These are phyloP conservation scores for Raffaelea deltoideospora DNA, from an alignment of 2,329 filamentous ascomycete species.

Conservation along the genomic window DNA sequence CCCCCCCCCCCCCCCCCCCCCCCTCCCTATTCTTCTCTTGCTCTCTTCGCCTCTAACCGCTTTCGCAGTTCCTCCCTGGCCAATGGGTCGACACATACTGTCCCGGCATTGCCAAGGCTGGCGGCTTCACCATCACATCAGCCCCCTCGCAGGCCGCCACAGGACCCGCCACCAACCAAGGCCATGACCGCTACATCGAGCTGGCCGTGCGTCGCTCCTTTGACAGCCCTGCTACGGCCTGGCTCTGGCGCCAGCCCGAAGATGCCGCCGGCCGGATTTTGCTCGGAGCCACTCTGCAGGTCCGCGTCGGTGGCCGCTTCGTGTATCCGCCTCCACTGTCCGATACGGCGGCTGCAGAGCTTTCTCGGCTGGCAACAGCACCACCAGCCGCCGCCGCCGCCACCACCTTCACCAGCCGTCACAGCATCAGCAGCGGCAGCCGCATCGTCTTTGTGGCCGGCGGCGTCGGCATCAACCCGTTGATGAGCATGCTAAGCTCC, in stretches of 20 bases:
- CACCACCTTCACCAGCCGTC: constrained; percentile 15
- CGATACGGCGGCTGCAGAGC: too few species aligned
- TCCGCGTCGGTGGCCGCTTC: constrained; percentile 71
- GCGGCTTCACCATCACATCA: constrained; percentile 81
- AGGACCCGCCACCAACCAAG: neutral
- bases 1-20: neutral
- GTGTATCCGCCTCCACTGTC: constrained; percentile 55
- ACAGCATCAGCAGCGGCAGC: too few species aligned
- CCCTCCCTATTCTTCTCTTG: constrained; percentile 7
- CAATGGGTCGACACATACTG: constrained; percentile 82
- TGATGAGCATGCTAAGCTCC: constrained; percentile 57
- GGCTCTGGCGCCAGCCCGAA: constrained; percentile 51
- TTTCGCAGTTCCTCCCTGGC: constrained; percentile 60
- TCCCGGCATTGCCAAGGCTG: constrained; percentile 52
- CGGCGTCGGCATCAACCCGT: constrained; percentile 69
- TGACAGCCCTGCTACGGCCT: constrained; percentile 56
- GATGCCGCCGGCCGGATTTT: too few species aligned
- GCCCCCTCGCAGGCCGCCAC: constrained; percentile 38
- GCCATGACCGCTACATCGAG: constrained; percentile 43
- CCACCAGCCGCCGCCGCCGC: constrained; percentile 18
- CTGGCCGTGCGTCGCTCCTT: constrained; percentile 63
- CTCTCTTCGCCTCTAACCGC: constrained; percentile 10
- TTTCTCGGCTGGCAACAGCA: too few species aligned
- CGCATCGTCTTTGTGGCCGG: constrained; percentile 63
- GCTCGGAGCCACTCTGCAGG: constrained; percentile 40